phyloP scores from a whole-genome alignment of 257 asterid species.

The Euphrasia confusa region DNA sequence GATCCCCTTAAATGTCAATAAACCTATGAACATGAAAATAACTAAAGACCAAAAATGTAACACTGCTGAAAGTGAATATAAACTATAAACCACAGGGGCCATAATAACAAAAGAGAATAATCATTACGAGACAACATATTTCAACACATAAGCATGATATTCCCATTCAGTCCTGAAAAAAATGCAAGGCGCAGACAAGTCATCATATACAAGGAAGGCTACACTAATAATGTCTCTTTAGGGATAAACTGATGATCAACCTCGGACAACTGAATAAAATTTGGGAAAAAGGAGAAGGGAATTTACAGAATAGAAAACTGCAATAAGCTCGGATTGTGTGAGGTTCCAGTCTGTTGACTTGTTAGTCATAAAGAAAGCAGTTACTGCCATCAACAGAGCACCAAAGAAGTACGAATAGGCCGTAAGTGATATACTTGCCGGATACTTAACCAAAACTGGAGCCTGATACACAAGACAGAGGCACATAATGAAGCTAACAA shows the following conservation, averaged over 20 bases:
- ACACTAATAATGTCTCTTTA: constrained; percentile 1
- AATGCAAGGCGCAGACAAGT: background rate
- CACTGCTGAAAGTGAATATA: background rate
- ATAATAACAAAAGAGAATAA: background rate
- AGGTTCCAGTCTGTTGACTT: constrained; percentile 58
- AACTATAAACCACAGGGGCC: background rate
- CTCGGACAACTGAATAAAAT: background rate
- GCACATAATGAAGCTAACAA: constrained; percentile 5
- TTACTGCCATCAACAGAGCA: constrained; percentile 46
- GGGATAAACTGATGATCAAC: background rate
- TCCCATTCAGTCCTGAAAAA: background rate
- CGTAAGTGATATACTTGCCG: constrained; percentile 71
- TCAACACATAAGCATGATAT: background rate
- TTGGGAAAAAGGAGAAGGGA: background rate
- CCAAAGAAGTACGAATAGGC: constrained; percentile 75
- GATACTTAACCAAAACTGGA: constrained; percentile 71
- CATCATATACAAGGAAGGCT: background rate
- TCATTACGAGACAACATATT: background rate
- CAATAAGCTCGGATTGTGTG: constrained; percentile 52
- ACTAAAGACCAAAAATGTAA: background rate
- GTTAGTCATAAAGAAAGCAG: constrained; percentile 41
- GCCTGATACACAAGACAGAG: constrained; percentile 49
- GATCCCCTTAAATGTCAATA: background rate
- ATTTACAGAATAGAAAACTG: constrained; percentile 83
- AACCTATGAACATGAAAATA: no score